These are phyloP conservation scores for Linnemannia exigua DNA, from an alignment of 192 early-diverging fungal species.

Conservation along the genomic window DNA sequence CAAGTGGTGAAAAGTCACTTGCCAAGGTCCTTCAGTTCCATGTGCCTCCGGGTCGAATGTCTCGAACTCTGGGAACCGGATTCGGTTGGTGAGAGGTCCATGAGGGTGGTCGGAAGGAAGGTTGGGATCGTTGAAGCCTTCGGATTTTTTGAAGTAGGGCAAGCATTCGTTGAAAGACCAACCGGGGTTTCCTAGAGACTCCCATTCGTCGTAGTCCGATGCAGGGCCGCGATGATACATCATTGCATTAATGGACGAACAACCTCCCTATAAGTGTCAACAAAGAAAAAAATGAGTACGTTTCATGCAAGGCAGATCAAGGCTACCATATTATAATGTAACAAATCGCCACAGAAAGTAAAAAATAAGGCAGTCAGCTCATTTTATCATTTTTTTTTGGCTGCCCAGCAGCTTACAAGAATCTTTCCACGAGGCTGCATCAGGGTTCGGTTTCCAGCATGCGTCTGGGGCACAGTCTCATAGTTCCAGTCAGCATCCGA, in stretches of 20 bases:
- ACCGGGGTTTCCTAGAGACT: slow-evolving; percentile 6
- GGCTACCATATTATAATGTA: too few relatives aligned
- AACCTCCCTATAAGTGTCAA: slow-evolving; percentile 11
- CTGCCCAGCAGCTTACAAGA: slow-evolving; percentile 26
- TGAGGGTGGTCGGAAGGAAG: slow-evolving; percentile 6
- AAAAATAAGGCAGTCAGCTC: too few relatives aligned
- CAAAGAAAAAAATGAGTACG: too few relatives aligned
- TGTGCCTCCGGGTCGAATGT: slow-evolving; percentile 35
- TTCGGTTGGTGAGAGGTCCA: slow-evolving; percentile 28
- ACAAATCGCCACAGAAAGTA: too few relatives aligned
- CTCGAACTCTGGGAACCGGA: slow-evolving; percentile 17
- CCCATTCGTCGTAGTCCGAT: slow-evolving; percentile 25
- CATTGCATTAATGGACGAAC: slow-evolving; percentile 22
- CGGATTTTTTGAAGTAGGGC: slow-evolving; percentile 26
- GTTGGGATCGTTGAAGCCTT: slow-evolving; percentile 40
- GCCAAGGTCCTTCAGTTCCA: slow-evolving; percentile 48
- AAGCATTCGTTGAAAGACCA: slow-evolving; percentile 22
- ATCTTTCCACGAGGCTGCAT: slow-evolving; percentile 24
- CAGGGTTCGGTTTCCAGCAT: neutral
- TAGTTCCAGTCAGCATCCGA: slow-evolving; percentile 4
- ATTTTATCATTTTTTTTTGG: too few relatives aligned
- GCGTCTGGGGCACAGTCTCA: slow-evolving; percentile 12
- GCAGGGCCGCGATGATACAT: slow-evolving; percentile 27
- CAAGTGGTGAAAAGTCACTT: slow-evolving; percentile 33
- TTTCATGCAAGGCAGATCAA: too few relatives aligned